Evolutionary conservation across 2,329 filamentous ascomycete genomes (phyloP), one percentile per base, ranked within the genome.

Genomic region (Podosphaera leucotricha): DNA sequence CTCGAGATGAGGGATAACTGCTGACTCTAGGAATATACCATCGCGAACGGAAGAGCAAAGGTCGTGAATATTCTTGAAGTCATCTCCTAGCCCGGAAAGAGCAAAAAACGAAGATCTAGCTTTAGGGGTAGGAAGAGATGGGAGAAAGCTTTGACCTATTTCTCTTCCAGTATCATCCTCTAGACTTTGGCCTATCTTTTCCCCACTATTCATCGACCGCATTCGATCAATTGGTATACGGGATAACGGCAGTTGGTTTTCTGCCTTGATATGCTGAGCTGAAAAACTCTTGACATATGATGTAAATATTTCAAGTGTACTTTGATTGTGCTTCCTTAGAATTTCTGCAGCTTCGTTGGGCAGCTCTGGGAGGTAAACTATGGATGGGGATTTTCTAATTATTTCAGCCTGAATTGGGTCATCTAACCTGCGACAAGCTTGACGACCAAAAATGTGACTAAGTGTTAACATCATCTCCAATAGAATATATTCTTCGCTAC

Each of bases 11-110:
- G 81, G 81, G 20, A 87, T 72, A 1, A 78, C 75, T 0, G 76
- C 68, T 53, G 81, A 70, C 52, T 87, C 81, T 0, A 87, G 67
- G 61, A 83, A 85, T 1, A 87, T 71, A 0, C 73, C 79, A 6
- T 65, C 65, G 22, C 81, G 72, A 6, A 71, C 68, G 0, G 71
- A 77, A 7, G 63, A 61, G 56, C 78, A 82, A 1, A 87, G 66
- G 42, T 85, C 78, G 16, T 68, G 64, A 16, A 85, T 72, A 0
- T 67, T 74, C 1, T 61, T 55, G 55, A 83, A 85, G 0, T 67
- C 53, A 52, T 85, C 80, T 1, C 61, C 64, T 39, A 73, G 65
- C 0, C 80, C 79, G 0, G 80, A 85, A 1, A 86, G 68, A 0
- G 77, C 77, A 2, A 75, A 68, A 50, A 86, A 86, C 0, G 74